Evolutionary conservation across 305 asterid genomes (phyloP), one percentile per base, ranked within the genome.

Genomic region (Plantago coronopus): DNA sequence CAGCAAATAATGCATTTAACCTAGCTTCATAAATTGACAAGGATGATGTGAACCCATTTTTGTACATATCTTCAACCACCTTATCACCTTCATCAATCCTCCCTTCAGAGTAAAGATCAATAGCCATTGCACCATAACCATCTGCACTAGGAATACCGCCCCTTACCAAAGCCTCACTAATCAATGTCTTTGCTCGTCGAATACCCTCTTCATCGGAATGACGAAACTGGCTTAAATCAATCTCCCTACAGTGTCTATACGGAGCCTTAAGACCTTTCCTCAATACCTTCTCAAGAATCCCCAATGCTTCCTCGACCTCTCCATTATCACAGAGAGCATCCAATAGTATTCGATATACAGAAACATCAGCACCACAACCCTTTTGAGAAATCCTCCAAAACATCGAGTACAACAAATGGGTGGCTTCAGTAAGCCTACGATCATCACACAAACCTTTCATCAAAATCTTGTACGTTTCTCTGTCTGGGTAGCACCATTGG

Each of bases 371-470:
- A 64, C 90, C 87, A 62, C 91, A 75, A 42, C 96, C 95, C 82
- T 84, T 88, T 38, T 66, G 83, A 64, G 97, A 88, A 73, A 82
- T 74, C 77, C 86, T 85, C 88, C 95, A 81, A 65, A 88, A 81
- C 95, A 91, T 86, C 8, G 83, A 79, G 73, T 82, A 73, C 70
- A 91, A 71, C 74, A 91, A 74, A 73, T 88, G 90, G 48, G 86
- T 88, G 17, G 96, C 98, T 72, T 91, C 96, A 4, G 75, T 74
- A 55, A 81, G 76, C 71, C 80, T 74, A 44, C 83, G 74, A 51
- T 86, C 98, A 60, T 67, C 73, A 62, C 98, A 91, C 69, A 91
- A 83, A 48, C 98, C 95, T 76, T 65, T 83, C 98, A 91, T 91
- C 68, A 88, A 69, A 73, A 72, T 79, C 79, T 65, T 71, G 54